Evolutionary conservation across 257 asterid genomes (phyloP).

Genomic region (Petunia secreta): DNA sequence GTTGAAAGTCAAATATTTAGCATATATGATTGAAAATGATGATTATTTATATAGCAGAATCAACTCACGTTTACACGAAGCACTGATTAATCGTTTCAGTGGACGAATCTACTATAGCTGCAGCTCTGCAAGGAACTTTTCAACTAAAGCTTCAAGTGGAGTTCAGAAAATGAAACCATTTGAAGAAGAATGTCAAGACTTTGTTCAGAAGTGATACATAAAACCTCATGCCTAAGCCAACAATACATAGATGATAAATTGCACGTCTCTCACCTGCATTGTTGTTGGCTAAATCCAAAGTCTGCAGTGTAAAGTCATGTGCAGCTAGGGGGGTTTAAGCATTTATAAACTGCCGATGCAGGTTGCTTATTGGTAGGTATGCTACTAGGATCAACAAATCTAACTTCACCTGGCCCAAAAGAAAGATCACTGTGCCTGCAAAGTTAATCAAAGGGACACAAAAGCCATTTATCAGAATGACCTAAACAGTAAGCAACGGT

Average conservation of each 20-base stretch:
- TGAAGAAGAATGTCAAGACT: not conserved
- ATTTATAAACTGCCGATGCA: slow-evolving; percentile 76
- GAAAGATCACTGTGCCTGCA: slow-evolving; percentile 83
- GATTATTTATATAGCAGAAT: not conserved
- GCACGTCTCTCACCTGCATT: not conserved
- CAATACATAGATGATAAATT: not conserved
- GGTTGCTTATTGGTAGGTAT: slow-evolving; percentile 80
- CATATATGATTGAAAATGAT: not conserved
- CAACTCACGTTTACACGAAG: not conserved
- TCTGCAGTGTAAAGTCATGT: slow-evolving; percentile 38
- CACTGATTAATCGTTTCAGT: not conserved
- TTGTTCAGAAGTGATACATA: not conserved
- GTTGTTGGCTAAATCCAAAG: not conserved
- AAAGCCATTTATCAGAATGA: not conserved
- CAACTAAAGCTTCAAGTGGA: not conserved
- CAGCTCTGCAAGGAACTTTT: not conserved
- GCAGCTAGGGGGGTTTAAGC: slow-evolving; percentile 87
- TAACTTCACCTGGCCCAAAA: slow-evolving; percentile 80
- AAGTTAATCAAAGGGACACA: not conserved
- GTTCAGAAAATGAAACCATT: not conserved
- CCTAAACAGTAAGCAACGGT: not conserved
- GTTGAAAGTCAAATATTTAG: not conserved
- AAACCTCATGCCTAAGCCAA: not conserved
- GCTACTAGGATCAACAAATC: slow-evolving; percentile 69
- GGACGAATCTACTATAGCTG: not conserved